These are phyloP conservation scores for Sarocladium brachiariae DNA, from an alignment of 2,329 filamentous ascomycete species.

Conservation along the genomic window DNA sequence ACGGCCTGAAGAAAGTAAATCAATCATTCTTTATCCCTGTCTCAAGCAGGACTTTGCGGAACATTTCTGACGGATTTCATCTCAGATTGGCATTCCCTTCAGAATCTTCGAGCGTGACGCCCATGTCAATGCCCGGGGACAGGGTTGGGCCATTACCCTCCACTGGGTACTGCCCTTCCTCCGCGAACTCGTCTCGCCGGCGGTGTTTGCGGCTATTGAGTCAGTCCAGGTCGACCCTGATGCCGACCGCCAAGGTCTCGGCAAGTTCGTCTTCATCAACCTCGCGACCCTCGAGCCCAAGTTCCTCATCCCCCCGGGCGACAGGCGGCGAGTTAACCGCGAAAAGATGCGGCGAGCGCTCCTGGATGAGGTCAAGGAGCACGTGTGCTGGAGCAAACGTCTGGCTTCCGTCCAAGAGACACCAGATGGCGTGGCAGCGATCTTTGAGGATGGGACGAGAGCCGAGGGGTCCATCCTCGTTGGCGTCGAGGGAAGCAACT, in stretches of 20 bases:
- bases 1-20: slow-evolving; percentile 27
- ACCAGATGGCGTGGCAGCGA: slow-evolving; percentile 18
- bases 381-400: slow-evolving; percentile 26
- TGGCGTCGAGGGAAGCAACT: slow-evolving; percentile 33
- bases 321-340: slow-evolving; percentile 29
- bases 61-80: not conserved
- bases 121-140: slow-evolving; percentile 22
- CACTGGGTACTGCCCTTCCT: slow-evolving; percentile 45
- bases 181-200: slow-evolving; percentile 18
- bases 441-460: slow-evolving; percentile 25
- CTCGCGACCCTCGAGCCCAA: slow-evolving; percentile 28
- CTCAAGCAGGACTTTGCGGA: too few species aligned
- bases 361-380: slow-evolving; percentile 19
- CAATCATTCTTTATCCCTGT: too few species aligned
- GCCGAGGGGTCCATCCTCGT: slow-evolving; percentile 28
- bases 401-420: slow-evolving; percentile 14
- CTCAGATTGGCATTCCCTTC: slow-evolving; percentile 1
- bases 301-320: slow-evolving; percentile 31
- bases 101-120: slow-evolving; percentile 16
- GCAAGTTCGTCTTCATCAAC: slow-evolving; percentile 34
- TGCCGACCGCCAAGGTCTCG: slow-evolving; percentile 30
- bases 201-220: slow-evolving; percentile 18
- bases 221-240: slow-evolving; percentile 25
- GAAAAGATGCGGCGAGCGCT: slow-evolving; percentile 27
- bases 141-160: slow-evolving; percentile 54